phyloP scores from a whole-genome alignment of 108 stramenopile genomes.

The Skeletonema potamos region DNA sequence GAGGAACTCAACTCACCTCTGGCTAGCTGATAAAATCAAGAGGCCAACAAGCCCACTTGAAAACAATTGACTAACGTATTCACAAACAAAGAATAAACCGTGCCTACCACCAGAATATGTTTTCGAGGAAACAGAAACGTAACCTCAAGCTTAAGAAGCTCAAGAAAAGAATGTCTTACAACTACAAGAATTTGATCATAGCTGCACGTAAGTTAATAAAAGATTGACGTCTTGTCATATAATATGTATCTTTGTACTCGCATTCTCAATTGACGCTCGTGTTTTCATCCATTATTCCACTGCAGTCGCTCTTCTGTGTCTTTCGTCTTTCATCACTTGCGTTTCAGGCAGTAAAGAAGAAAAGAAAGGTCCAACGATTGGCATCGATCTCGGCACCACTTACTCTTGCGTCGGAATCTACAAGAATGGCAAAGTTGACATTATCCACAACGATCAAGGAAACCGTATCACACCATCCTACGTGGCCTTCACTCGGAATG shows the following conservation, averaged over 20 bases:
- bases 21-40: neutral
- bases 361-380: conserved; percentile 6
- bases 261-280: neutral
- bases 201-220: neutral
- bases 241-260: too few relatives aligned
- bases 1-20: too few relatives aligned
- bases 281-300: neutral
- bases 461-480: conserved; percentile 85
- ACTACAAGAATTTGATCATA: neutral
- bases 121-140: neutral
- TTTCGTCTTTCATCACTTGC: neutral
- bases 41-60: neutral
- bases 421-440: conserved; percentile 74
- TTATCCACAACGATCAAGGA: conserved; percentile 82
- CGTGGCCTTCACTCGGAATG: conserved; percentile 66
- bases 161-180: neutral
- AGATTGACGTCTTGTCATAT: too few relatives aligned
- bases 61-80: neutral
- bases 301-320: neutral
- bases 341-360: neutral
- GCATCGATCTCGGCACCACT: conserved; percentile 40
- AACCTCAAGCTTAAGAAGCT: neutral
- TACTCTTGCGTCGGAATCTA: conserved; percentile 81
- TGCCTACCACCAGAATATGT: neutral
- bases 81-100: neutral